Percentiles rank a stretch among this genome's conserved stretches.
Conservation (phyloP, 2,329 filamentous ascomycete genomes). For the Fusarium sp. region DNA sequence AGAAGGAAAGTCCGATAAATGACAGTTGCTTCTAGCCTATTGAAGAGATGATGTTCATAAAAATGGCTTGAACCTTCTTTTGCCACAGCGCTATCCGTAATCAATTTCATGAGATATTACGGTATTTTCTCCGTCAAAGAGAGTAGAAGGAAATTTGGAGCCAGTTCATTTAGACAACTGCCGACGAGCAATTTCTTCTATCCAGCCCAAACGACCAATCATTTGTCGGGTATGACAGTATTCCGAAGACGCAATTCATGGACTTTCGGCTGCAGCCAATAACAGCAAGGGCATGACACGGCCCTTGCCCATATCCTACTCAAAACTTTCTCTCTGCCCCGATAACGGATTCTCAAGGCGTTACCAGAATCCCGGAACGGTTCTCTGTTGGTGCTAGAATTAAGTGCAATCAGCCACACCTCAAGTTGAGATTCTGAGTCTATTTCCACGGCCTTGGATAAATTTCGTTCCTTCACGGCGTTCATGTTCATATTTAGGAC, state of each 20-base stretch:
- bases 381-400: not conserved
- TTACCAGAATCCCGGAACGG: not conserved
- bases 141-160: too few relatives aligned
- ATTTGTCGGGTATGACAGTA: not conserved
- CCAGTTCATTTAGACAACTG: not conserved
- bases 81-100: too few relatives aligned
- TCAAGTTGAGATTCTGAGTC: too few relatives aligned
- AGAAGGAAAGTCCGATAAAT: too few relatives aligned
- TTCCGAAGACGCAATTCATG: not conserved
- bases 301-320: not conserved
- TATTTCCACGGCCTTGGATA: too few relatives aligned
- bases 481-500: too few relatives aligned
- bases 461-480: too few relatives aligned
- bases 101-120: too few relatives aligned
- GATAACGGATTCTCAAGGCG: not conserved
- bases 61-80: too few relatives aligned
- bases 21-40: too few relatives aligned
- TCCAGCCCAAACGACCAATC: not conserved
- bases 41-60: too few relatives aligned
- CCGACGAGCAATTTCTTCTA: not conserved
- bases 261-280: fast-evolving
- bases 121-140: too few relatives aligned
- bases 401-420: not conserved
- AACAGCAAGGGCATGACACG: not conserved
- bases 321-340: not conserved